A percentile compares a stretch with the other conserved stretches of the same genome.
phyloP scores from a whole-genome alignment of 2,329 filamentous ascomycete genomes.

The Drechslerella stenobrocha region DNA sequence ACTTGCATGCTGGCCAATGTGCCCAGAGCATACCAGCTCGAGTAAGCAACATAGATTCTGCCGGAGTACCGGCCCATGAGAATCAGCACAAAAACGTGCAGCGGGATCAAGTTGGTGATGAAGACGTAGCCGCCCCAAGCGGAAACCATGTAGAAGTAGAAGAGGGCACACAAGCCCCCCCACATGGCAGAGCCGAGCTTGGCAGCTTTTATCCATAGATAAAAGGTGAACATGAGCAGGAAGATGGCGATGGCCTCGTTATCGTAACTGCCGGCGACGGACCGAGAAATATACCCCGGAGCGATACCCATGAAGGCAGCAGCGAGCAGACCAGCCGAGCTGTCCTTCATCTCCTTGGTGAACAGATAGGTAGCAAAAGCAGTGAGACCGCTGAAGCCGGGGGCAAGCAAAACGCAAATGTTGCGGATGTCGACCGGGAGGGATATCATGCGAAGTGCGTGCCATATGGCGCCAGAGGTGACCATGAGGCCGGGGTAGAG shows the following conservation, averaged over 20 bases:
- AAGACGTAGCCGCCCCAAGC: constrained; percentile 99
- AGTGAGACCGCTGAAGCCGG: constrained; percentile 90
- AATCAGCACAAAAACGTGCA: constrained; percentile 90
- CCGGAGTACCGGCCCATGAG: constrained; percentile 97
- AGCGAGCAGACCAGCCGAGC: constrained; percentile 90
- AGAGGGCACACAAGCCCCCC: constrained; percentile 90
- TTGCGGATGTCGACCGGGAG: constrained; percentile 98
- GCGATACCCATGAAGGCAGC: constrained; percentile 97
- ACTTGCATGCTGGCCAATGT: constrained; percentile 99
- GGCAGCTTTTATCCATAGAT: constrained; percentile 96
- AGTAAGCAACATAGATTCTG: constrained; percentile 92
- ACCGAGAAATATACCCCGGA: constrained; percentile 96
- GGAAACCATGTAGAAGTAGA: constrained; percentile 99
- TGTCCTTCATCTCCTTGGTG: constrained; percentile 95
- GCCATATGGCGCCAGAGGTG: constrained; percentile 95
- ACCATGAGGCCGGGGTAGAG: constrained; percentile 99
- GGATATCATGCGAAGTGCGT: constrained; percentile 82
- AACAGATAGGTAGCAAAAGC: constrained; percentile 91
- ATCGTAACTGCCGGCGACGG: constrained; percentile 96
- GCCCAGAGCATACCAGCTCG: constrained; percentile 95
- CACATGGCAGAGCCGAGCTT: constrained; percentile 96
- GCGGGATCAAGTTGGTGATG: constrained; percentile 93
- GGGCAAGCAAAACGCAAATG: constrained; percentile 94
- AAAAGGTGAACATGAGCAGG: constrained; percentile 97
- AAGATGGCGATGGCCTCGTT: constrained; percentile 99